Evolutionary conservation across 768 basidiomycete species (phyloP).

Genomic region (Macrolepiota fuliginosa): DNA sequence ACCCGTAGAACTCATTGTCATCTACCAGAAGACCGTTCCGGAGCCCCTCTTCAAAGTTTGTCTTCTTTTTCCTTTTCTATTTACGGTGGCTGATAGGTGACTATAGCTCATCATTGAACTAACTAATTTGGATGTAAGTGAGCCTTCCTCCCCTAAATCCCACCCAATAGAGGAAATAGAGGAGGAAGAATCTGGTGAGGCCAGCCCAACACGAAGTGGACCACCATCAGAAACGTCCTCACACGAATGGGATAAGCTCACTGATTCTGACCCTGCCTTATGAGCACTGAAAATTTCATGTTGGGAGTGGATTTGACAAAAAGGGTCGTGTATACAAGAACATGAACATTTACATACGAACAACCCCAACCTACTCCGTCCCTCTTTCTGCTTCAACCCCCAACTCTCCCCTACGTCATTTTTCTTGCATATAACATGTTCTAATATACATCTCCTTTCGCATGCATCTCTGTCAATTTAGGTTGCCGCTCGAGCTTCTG

Average conservation of each 20-base stretch:
- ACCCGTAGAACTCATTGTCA: constrained; percentile 90
- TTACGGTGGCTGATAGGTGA: constrained; percentile 5
- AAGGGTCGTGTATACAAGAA: constrained; percentile 18
- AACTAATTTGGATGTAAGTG: constrained; percentile 88
- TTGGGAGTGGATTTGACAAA: constrained; percentile 23
- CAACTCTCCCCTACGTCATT: constrained; percentile 27
- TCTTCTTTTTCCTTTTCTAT: constrained; percentile 10
- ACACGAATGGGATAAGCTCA: constrained; percentile 88
- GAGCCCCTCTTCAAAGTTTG: constrained; percentile 74
- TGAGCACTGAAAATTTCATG: constrained; percentile 10
- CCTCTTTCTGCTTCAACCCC: constrained; percentile 3
- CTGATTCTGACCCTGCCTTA: constrained; percentile 59
- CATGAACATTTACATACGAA: constrained; percentile 11
- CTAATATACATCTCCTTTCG: constrained; percentile 24
- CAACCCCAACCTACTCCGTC: neutral
- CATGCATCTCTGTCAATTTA: constrained; percentile 28
- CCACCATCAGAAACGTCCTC: constrained; percentile 87
- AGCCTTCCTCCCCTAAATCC: constrained; percentile 37
- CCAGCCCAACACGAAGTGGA: constrained; percentile 55
- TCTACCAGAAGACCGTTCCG: constrained; percentile 91
- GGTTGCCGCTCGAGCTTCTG: constrained; percentile 71
- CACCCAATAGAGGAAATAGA: constrained; percentile 26
- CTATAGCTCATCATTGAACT: constrained; percentile 64
- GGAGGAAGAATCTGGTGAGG: constrained; percentile 51
- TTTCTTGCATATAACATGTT: constrained; percentile 64